Evolutionary conservation across 1,139 yeast genomes (phyloP), one percentile per base, ranked within the genome.

Genomic region (Blastobotrys elegans): DNA sequence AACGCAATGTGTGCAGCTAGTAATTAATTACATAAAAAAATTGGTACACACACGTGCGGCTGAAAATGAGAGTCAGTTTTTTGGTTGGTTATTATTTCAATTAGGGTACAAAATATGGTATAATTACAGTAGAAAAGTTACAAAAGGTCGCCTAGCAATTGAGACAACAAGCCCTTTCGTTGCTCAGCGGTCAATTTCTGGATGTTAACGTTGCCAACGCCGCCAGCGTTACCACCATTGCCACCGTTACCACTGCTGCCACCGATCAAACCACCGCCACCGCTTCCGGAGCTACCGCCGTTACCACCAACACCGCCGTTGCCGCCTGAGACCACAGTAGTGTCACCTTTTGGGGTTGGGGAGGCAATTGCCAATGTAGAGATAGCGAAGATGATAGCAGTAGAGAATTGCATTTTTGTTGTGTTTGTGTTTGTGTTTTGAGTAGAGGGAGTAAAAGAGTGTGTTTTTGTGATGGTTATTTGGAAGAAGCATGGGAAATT

Each of bases 341-440:
- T 7, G 5, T 33, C 37, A 33, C 37, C 37, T 3, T n/a, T 13
- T 6, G 18, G 18, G 8, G 16, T n/a, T 33, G 37, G 37, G 11
- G 37, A n/a, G 8, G 37, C 37, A 11, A n/a, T 13, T 4, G 17
- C 37, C 8, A 33, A 14, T 3, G 37, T 6, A 6, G 37, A 5
- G 18, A 33, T 17, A 33, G 22, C 24, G 2, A 24, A 6, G 17
- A 10, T 4, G 16, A 32, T 4, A n/a, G 5, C 22, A 33, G 22
- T 14, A 11, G 37, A 33, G 37, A 33, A 33, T 33, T 33, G 18
- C 37, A 33, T 33, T 33, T n/a, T 33, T n/a, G n/a, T n/a, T n/a
- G n/a, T n/a, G n/a, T n/a, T n/a, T n/a, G n/a, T n/a, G n/a, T n/a
- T n/a, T n/a, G n/a, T n/a, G n/a, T n/a, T n/a, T n/a, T n/a, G n/a